These are phyloP conservation scores for Hericium alpestre DNA, from an alignment of 768 basidiomycete species.

Conservation along the genomic window DNA sequence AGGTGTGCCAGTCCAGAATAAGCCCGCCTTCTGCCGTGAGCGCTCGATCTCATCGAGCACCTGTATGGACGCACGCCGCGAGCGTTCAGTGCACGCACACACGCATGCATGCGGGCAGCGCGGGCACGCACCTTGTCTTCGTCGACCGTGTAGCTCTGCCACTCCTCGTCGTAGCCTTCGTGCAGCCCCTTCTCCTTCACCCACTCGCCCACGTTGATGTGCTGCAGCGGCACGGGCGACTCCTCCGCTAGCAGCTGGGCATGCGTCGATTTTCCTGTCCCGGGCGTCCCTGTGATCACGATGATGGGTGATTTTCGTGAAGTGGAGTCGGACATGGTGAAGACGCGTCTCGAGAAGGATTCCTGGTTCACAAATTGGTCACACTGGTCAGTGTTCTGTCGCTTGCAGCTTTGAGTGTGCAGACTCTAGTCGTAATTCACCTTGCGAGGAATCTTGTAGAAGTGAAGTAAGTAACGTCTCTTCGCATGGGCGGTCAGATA, in stretches of 20 bases:
- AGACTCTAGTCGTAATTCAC: no score
- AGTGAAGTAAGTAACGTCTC: no score
- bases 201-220: constrained; percentile 85
- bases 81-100: not conserved
- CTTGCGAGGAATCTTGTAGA: no score
- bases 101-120: not conserved
- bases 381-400: no score
- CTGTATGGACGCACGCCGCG: constrained; percentile 30
- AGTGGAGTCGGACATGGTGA: constrained; percentile 3
- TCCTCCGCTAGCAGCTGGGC: constrained; percentile 72
- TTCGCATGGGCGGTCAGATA: no score
- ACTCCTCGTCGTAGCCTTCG: constrained; percentile 84
- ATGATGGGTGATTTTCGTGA: constrained; percentile 47
- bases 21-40: constrained; percentile 60
- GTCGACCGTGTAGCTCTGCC: constrained; percentile 89
- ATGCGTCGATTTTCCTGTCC: constrained; percentile 94
- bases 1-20: constrained; percentile 92
- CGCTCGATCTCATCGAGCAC: constrained; percentile 80
- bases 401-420: no score
- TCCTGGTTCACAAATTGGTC: no score
- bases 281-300: constrained; percentile 83
- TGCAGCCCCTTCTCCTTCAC: constrained; percentile 79
- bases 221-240: constrained; percentile 57
- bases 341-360: no score
- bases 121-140: constrained; percentile 75